Percentiles rank a stretch among this genome's conserved stretches.
Conservation (phyloP, 2,329 filamentous ascomycete species). For the Calonectria naviculata region DNA sequence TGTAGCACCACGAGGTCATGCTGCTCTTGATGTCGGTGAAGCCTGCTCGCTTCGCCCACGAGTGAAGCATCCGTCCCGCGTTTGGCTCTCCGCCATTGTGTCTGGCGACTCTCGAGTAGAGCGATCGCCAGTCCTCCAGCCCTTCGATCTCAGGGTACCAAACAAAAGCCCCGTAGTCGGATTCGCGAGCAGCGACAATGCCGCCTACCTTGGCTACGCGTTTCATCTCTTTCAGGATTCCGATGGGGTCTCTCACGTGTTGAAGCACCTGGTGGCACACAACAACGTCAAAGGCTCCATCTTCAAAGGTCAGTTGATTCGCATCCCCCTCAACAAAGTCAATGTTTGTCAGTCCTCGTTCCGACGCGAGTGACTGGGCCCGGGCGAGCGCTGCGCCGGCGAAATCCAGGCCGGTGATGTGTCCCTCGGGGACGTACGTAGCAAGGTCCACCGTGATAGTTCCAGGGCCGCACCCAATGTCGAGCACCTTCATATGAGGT, state of each 20-base stretch:
- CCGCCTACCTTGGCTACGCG: slow-evolving; percentile 3
- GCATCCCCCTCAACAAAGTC: neutral
- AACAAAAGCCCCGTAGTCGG: neutral
- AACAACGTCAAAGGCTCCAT: neutral
- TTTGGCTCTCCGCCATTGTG: slow-evolving; percentile 2
- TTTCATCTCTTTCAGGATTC: slow-evolving; percentile 4
- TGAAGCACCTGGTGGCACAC: slow-evolving; percentile 5
- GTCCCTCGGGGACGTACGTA: neutral
- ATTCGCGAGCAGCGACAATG: slow-evolving; percentile 5
- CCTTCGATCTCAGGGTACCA: slow-evolving; percentile 3
- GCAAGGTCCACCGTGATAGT: slow-evolving; percentile 12
- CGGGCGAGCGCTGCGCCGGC: neutral
- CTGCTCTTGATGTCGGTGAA: neutral
- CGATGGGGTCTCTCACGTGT: neutral
- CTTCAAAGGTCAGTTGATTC: neutral
- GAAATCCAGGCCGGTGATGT: neutral
- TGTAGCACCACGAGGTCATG: slow-evolving; percentile 2
- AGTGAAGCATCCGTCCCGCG: neutral
- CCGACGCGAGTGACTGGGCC: neutral
- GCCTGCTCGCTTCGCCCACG: neutral
- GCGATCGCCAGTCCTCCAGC: neutral
- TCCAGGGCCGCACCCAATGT: slow-evolving; percentile 3
- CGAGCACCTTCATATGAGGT: slow-evolving; percentile 6
- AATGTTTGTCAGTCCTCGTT: neutral
- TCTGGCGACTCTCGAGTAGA: neutral